These are phyloP conservation scores for Populus hybrid DNA, from an alignment of 441 rosid genomes.

Conservation along the genomic window DNA sequence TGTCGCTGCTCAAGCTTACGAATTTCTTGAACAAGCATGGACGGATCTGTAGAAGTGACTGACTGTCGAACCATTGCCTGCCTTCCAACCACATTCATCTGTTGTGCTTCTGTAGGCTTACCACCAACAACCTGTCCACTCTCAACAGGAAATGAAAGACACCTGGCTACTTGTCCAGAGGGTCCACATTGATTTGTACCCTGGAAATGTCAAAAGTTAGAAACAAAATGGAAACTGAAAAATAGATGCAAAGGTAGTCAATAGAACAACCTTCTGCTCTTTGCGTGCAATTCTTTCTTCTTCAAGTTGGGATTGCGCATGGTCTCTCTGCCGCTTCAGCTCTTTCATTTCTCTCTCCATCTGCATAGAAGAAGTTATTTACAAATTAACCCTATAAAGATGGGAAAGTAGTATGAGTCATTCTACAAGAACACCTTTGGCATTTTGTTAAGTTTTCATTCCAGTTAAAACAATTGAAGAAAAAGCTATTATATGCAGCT, in stretches of 20 bases:
- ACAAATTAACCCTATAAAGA: slow-evolving; percentile 2
- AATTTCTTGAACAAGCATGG: slow-evolving; percentile 73
- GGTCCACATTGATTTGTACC: slow-evolving; percentile 54
- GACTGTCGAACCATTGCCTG: slow-evolving; percentile 60
- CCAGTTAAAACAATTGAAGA: background rate
- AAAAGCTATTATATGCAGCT: background rate
- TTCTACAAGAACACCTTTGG: background rate
- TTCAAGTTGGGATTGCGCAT: slow-evolving; percentile 75
- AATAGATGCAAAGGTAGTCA: slow-evolving; percentile 4
- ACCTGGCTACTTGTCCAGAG: slow-evolving; percentile 62
- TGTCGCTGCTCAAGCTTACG: slow-evolving; percentile 80
- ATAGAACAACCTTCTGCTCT: slow-evolving; percentile 61
- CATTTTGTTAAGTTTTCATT: background rate
- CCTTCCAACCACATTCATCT: slow-evolving; percentile 40
- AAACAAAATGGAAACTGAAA: slow-evolving; percentile 6
- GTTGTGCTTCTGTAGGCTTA: slow-evolving; percentile 38
- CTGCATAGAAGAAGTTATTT: slow-evolving; percentile 35
- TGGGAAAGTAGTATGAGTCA: background rate
- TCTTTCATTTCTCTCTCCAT: slow-evolving; percentile 87
- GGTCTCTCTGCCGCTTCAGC: slow-evolving; percentile 92
- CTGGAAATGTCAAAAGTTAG: slow-evolving; percentile 36
- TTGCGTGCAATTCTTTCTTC: slow-evolving; percentile 60
- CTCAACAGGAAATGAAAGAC: slow-evolving; percentile 63
- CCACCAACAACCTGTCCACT: slow-evolving; percentile 32
- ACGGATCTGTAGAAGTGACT: slow-evolving; percentile 64